These are phyloP conservation scores for Candida cerambycidarum DNA, from an alignment of 805 yeast genomes.

Conservation along the genomic window DNA sequence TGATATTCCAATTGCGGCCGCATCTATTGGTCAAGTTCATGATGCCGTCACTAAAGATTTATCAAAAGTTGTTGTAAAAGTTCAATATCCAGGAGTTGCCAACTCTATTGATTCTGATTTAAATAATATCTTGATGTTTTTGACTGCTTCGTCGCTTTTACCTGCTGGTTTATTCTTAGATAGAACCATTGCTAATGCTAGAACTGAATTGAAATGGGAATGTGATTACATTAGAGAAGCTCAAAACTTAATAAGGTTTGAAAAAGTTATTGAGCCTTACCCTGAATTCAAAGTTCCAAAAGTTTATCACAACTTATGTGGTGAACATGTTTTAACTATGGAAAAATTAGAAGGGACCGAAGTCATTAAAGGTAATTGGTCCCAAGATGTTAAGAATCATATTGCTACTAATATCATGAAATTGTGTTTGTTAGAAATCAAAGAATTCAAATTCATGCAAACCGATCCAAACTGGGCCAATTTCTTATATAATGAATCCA, in stretches of 20 bases:
- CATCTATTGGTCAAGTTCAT: slow-evolving; percentile 97
- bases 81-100: slow-evolving; percentile 96
- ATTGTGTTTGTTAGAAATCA: slow-evolving; percentile 81
- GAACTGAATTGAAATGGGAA: slow-evolving; percentile 94
- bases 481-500: slow-evolving; percentile 74
- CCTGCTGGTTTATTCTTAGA: slow-evolving; percentile 93
- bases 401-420: slow-evolving; percentile 86
- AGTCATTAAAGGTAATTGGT: slow-evolving; percentile 72
- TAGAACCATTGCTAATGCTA: slow-evolving; percentile 87
- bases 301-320: slow-evolving; percentile 74
- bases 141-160: slow-evolving; percentile 81
- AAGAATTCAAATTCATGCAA: slow-evolving; percentile 87
- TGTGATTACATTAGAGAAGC: slow-evolving; percentile 95
- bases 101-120: slow-evolving; percentile 92
- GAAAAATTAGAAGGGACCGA: slow-evolving; percentile 81
- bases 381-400: slow-evolving; percentile 73
- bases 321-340: slow-evolving; percentile 87
- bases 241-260: slow-evolving; percentile 65
- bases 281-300: slow-evolving; percentile 76
- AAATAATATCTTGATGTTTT: slow-evolving; percentile 74
- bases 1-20: slow-evolving; percentile 89
- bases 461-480: slow-evolving; percentile 99
- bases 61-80: slow-evolving; percentile 85
- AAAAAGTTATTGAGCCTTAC: slow-evolving; percentile 54
- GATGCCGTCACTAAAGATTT: slow-evolving; percentile 67